Conservation (phyloP, 768 basidiomycete species). For the Suillus ampliporus region DNA sequence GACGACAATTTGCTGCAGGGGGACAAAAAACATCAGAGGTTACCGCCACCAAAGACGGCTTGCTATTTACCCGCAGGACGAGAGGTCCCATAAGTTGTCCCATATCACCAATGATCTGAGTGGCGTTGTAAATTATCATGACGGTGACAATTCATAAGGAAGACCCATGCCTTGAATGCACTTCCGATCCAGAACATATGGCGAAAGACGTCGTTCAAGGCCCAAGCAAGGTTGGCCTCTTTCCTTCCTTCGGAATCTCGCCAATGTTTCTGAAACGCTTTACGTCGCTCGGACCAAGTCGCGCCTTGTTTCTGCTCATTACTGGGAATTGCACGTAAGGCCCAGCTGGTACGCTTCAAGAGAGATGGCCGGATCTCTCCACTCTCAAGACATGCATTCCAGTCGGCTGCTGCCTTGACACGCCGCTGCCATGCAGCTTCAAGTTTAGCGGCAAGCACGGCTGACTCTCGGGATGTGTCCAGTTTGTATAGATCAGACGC, state of each 20-base stretch:
- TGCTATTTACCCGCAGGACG: constrained; percentile 54
- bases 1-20: constrained; percentile 58
- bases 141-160: background rate
- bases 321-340: constrained; percentile 24
- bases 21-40: background rate
- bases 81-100: constrained; percentile 67
- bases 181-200: constrained; percentile 68
- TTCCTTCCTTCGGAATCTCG: constrained; percentile 48
- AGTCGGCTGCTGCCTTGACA: constrained; percentile 51
- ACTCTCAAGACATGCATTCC: constrained; percentile 55
- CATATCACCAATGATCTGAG: constrained; percentile 63
- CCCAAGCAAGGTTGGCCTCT: constrained; percentile 58
- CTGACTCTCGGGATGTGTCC: constrained; percentile 34
- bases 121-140: background rate
- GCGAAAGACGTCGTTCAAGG: constrained; percentile 66
- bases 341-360: constrained; percentile 48
- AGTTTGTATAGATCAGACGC: constrained; percentile 79
- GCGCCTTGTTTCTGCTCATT: constrained; percentile 12
- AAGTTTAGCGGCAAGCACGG: constrained; percentile 53
- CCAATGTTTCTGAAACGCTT: constrained; percentile 49
- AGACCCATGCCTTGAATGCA: constrained; percentile 52
- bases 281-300: constrained; percentile 33
- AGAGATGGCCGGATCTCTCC: constrained; percentile 50
- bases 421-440: constrained; percentile 60
- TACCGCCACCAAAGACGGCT: background rate